A percentile compares a stretch with the other conserved stretches of the same genome.
Conservation (phyloP, 805 yeast species). For the Candida nonsorbophila region DNA sequence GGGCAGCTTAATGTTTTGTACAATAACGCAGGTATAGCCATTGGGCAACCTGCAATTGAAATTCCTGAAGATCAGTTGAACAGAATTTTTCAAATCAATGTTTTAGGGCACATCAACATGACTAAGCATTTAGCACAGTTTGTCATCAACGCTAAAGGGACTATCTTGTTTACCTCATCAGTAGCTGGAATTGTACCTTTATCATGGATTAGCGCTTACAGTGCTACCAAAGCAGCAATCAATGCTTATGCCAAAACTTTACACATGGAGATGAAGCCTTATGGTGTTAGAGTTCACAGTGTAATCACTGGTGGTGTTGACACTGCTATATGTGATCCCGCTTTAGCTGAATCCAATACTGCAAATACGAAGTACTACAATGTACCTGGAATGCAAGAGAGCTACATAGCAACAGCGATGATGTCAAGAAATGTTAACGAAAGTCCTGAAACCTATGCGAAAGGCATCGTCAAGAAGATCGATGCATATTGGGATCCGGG, state of each 20-base stretch:
- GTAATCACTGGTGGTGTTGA: constrained; percentile 15
- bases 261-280: constrained; percentile 12
- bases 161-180: constrained; percentile 34
- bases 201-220: constrained; percentile 29
- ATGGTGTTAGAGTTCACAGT: constrained; percentile 13
- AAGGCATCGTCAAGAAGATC: constrained; percentile 16
- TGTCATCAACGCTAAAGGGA: constrained; percentile 26
- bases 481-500: constrained; percentile 14
- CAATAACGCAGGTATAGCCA: constrained; percentile 36
- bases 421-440: constrained; percentile 18
- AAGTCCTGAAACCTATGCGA: constrained; percentile 20
- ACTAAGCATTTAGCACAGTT: constrained; percentile 25
- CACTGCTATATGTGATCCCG: constrained; percentile 10
- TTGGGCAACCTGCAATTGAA: constrained; percentile 24
- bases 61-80: constrained; percentile 15
- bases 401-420: constrained; percentile 11
- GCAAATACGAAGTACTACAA: constrained; percentile 7
- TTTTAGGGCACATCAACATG: constrained; percentile 32
- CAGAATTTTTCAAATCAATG: constrained; percentile 27
- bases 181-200: constrained; percentile 23
- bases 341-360: not conserved
- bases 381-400: constrained; percentile 17
- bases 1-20: constrained; percentile 32
- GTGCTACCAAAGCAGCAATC: constrained; percentile 25
- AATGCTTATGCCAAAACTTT: constrained; percentile 12